Evolutionary conservation across 371 early-diverging fungal species (phyloP).

Genomic region (Mucor indicus): DNA sequence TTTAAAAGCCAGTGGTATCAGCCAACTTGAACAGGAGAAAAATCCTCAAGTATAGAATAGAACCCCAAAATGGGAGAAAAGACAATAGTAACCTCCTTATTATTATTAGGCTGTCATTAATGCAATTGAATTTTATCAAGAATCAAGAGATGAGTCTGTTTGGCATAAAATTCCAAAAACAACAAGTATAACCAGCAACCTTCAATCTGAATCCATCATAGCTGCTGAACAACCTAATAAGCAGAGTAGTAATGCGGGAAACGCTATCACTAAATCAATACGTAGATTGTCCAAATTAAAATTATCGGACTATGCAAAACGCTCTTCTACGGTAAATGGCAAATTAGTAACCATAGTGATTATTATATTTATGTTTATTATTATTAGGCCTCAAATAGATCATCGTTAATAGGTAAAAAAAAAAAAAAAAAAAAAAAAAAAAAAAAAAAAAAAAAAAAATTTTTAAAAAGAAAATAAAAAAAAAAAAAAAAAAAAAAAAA

Average conservation of each 20-base stretch:
- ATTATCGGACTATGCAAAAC: slow-evolving; percentile 13
- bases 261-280: slow-evolving; percentile 16
- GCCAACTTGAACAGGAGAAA: slow-evolving; percentile 23
- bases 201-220: not conserved
- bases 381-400: slow-evolving; percentile 8
- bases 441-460: too few species aligned
- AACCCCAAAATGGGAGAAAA: too few species aligned
- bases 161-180: slow-evolving; percentile 29
- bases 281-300: slow-evolving; percentile 17
- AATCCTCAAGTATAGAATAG: slow-evolving; percentile 27
- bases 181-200: not conserved
- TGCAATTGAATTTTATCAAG: slow-evolving; percentile 28
- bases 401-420: slow-evolving; percentile 6
- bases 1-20: slow-evolving; percentile 24
- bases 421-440: too few species aligned
- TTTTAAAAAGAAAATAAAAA: too few species aligned
- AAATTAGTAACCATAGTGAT: not conserved
- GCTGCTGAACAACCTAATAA: not conserved
- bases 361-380: not conserved
- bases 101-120: slow-evolving; percentile 25
- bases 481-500: too few species aligned
- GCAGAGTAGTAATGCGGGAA: not conserved
- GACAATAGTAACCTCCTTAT: too few species aligned
- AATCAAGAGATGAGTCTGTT: slow-evolving; percentile 20
- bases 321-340: slow-evolving; percentile 9